Percentiles rank a stretch among this genome's conserved stretches.
phyloP scores from a whole-genome alignment of 331 rosid species.

The Arachis monticola region DNA sequence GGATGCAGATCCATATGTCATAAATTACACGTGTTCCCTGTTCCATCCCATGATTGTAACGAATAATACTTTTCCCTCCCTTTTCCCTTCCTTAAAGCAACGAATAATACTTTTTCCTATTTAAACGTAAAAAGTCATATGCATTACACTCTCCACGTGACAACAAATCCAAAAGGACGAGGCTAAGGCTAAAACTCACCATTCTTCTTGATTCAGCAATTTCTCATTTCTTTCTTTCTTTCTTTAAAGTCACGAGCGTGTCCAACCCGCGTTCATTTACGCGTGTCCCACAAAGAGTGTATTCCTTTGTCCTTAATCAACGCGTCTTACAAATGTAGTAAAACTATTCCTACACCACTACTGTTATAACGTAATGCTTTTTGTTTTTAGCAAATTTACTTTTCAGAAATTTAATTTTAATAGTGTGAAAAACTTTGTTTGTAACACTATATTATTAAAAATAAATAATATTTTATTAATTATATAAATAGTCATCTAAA shows the following conservation, averaged over 20 bases:
- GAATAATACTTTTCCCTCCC: neutral
- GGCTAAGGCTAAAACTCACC: no score
- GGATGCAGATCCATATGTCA: neutral
- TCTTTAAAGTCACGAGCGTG: neutral
- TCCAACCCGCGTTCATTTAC: conserved; percentile 5
- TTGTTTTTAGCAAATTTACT: no score
- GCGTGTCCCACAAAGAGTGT: neutral
- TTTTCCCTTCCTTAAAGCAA: neutral
- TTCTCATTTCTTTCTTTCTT: neutral
- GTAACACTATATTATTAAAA: no score
- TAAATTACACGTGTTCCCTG: neutral
- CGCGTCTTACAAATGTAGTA: neutral
- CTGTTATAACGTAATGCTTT: no score
- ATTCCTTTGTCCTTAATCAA: neutral
- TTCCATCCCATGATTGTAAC: neutral
- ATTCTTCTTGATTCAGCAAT: neutral
- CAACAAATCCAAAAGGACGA: no score
- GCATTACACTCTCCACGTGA: no score
- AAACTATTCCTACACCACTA: no score
- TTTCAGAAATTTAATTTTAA: no score
- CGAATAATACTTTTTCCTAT: neutral
- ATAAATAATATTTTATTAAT: no score
- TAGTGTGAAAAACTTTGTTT: no score
- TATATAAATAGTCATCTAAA: no score
- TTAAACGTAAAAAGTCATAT: neutral